Evolutionary conservation across 2,329 filamentous ascomycete genomes (phyloP).

Genomic region (Calycina herbarum): DNA sequence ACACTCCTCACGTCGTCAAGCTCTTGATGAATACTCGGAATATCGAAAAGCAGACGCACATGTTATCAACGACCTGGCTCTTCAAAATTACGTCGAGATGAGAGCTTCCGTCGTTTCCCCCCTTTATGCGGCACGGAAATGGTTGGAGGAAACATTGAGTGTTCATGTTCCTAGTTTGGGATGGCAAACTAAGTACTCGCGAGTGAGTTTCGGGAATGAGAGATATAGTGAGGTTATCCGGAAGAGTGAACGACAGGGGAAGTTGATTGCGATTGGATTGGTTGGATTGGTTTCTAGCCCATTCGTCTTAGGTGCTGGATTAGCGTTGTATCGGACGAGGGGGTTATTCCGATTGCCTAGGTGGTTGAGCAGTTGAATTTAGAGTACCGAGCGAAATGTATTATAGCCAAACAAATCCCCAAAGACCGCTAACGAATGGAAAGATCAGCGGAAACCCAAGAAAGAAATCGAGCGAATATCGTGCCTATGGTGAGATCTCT

Average conservation of each 20-base stretch:
- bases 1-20: constrained; percentile 60
- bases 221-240: constrained; percentile 80
- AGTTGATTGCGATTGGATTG: constrained; percentile 27
- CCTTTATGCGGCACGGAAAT: constrained; percentile 78
- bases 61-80: constrained; percentile 87
- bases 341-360: background rate
- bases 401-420: background rate
- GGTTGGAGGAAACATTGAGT: constrained; percentile 79
- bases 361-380: background rate
- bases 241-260: constrained; percentile 67
- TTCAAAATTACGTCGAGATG: constrained; percentile 95
- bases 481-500: too few relatives aligned
- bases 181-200: constrained; percentile 89
- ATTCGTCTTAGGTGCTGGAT: constrained; percentile 22
- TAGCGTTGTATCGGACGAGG: constrained; percentile 26
- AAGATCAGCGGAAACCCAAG: too few relatives aligned
- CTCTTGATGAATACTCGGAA: constrained; percentile 73
- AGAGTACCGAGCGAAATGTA: background rate
- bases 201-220: constrained; percentile 92
- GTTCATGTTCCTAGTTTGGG: constrained; percentile 74
- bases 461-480: too few relatives aligned
- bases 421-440: too few relatives aligned
- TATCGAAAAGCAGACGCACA: constrained; percentile 76
- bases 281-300: constrained; percentile 22
- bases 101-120: constrained; percentile 77